Evolutionary conservation across 352 stramenopile genomes (phyloP).

Genomic region (Globisporangium camurandrum): DNA sequence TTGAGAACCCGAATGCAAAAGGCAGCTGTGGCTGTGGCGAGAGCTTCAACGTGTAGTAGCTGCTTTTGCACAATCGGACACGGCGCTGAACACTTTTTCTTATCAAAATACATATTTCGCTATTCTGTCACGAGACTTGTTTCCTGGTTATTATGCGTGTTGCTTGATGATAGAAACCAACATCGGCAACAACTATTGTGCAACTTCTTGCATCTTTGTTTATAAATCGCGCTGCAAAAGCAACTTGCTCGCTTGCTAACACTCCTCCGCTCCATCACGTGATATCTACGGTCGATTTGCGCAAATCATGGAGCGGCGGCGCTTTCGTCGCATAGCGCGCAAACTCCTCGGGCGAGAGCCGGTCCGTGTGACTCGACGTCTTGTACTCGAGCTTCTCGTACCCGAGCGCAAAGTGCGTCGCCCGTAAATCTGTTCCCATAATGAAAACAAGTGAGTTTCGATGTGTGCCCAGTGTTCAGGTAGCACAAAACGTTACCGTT

Average conservation of each 20-base stretch:
- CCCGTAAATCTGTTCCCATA: conserved; percentile 40
- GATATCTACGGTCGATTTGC: conserved; percentile 69
- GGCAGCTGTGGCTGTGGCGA: conserved; percentile 98
- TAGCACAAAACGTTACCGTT: conserved; percentile 37
- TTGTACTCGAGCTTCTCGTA: conserved; percentile 59
- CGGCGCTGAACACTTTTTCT: too few relatives aligned
- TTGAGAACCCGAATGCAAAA: conserved; percentile 99
- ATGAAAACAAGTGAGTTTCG: neutral
- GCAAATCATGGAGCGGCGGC: conserved; percentile 47
- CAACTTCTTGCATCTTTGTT: too few relatives aligned
- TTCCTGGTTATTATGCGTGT: too few relatives aligned
- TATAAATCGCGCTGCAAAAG: too few relatives aligned
- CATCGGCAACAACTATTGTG: too few relatives aligned
- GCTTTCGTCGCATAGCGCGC: conserved; percentile 34
- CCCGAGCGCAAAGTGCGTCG: conserved; percentile 68
- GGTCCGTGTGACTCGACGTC: conserved; percentile 59
- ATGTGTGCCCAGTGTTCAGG: neutral
- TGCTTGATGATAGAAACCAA: neutral
- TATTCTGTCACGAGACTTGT: too few relatives aligned
- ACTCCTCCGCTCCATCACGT: too few relatives aligned
- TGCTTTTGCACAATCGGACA: neutral
- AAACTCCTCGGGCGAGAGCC: conserved; percentile 52
- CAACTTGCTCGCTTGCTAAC: too few relatives aligned
- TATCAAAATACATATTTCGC: too few relatives aligned
- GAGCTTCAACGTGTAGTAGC: conserved; percentile 97